Base-by-base conservation (phyloP, 208 protist genomes). In the Trypanosoma platydactyli region DNA sequence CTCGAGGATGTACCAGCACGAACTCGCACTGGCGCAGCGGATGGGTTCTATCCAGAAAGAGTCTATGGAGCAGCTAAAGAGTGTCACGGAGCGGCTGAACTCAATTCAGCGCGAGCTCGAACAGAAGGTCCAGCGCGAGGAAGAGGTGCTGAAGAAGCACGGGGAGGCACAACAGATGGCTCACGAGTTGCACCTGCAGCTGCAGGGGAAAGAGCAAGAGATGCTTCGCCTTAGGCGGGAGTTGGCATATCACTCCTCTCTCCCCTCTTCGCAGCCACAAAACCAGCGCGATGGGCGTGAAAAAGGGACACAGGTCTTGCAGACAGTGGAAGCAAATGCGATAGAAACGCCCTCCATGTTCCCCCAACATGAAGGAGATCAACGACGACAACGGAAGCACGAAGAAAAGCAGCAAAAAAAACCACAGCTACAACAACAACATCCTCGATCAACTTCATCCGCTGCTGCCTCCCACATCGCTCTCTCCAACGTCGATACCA, bases 11-110 rank as follows among this genome's bases (percentile, higher is more conserved):
- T 75, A 84, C 33, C 85, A 91, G 56, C 83, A 95, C 48, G 87
- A 94, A 64, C 64, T 90, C 29, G 87, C 90, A 12, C 61, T 95
- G 49, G 85, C 86, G 50, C 90, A 94, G 63, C 80, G 87, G 40
- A 91, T 94, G 81, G 80, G 79, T 15, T 69, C 76, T 29, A 85
- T 95, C 16, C 90, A 95, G 58, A 68, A 83, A 46, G 87, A 94
- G 72, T 86, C 87, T 2, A 73, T 69, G 18, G 79, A 79, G 16
- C 74, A 87, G 38, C 80, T 94, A 60, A 81, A 74, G 50, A 61
- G 62, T 18, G 75, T 95, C 12, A 83, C 84, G 9, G 71, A 78
- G n/a, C 80, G 85, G 25, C 72, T 95, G 44, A 64, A 76, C 30
- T 60, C 78, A 18, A 85, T 95, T 30, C 87, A 93, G 50, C 72